Evolutionary conservation across 768 basidiomycete species (phyloP).

Genomic region (Mycena galericulata): DNA sequence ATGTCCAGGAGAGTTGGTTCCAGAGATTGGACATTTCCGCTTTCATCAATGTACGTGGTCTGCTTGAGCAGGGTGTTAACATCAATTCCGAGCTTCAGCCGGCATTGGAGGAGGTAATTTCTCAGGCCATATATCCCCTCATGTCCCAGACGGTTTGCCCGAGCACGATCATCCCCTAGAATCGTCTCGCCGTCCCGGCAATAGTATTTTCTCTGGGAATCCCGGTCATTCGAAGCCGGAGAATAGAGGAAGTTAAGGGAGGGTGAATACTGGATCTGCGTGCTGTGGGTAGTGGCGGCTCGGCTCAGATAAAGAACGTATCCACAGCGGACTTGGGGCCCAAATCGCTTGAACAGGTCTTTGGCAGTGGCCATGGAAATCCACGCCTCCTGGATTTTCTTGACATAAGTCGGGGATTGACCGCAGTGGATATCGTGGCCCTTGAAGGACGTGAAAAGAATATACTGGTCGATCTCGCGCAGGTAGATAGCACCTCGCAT

Average conservation of each 20-base stretch:
- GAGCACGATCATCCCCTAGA: not conserved
- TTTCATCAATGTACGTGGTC: not conserved
- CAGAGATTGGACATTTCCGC: not conserved
- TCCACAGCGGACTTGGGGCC: not conserved
- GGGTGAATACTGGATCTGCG: not conserved
- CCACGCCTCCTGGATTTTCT: not conserved
- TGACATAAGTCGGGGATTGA: not conserved
- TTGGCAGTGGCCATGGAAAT: not conserved
- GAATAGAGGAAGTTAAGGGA: not conserved
- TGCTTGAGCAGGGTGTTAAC: not conserved
- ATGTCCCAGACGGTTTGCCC: not conserved
- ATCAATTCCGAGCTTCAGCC: not conserved
- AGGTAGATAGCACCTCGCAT: not conserved
- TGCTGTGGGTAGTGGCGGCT: not conserved
- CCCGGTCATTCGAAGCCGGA: not conserved
- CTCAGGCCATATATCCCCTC: not conserved
- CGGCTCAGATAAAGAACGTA: constrained; percentile 4
- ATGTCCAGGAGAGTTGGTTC: not conserved
- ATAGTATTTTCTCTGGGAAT: not conserved
- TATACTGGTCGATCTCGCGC: not conserved
- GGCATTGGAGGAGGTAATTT: not conserved
- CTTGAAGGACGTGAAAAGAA: not conserved
- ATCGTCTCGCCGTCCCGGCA: not conserved
- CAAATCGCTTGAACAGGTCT: not conserved
- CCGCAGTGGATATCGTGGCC: constrained; percentile 1